Base-by-base conservation (phyloP, 2,329 filamentous ascomycete genomes). In the Venturia pyrina region DNA sequence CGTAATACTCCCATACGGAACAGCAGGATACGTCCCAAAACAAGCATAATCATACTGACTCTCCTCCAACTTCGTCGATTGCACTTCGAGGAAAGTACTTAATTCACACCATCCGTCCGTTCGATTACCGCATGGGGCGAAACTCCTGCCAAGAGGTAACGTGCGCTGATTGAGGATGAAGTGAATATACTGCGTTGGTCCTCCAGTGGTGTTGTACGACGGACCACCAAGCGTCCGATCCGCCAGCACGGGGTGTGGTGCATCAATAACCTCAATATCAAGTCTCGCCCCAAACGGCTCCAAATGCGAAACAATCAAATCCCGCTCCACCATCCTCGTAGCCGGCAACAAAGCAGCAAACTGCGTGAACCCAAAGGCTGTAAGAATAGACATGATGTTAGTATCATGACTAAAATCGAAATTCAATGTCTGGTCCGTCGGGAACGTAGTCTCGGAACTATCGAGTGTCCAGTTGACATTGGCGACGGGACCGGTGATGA, bases 351-450 rank as follows among this genome's bases (percentile, higher is more conserved):
- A 77, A 24, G 83, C 78, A 1, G 81, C 78, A 71, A 93, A 91
- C 71, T 92, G 89, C 2, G 78, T 85, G 60, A 92, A 79, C 1
- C 89, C 89, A 67, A 93, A 89, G 0, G 89, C 89, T 0, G 88
- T 86, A 4, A 92, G 78, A 69, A 91, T 83, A 34, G 83, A 83
- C 70, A 87, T 80, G 67, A 90, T 89, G 72, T 89, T 90, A 41
- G 87, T 88, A 75, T 93, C 89, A 74, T 93, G 89, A 19, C 84
- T 87, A 74, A 92, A 92, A 78, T 92, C 89, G 62, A 92, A 83
- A 74, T 91, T 91, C 19, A 93, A 79, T 28, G 79, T 83, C 73
- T 93, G 90, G 72, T 91, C 84, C 4, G 89, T 76, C 0, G 89
- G 89, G 73, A 93, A 93, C 0, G 89, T 92, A 44, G 79, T 78